A percentile compares a stretch with the other conserved stretches of the same genome.
phyloP scores from a whole-genome alignment of 208 protist species.

The Leishmania major region DNA sequence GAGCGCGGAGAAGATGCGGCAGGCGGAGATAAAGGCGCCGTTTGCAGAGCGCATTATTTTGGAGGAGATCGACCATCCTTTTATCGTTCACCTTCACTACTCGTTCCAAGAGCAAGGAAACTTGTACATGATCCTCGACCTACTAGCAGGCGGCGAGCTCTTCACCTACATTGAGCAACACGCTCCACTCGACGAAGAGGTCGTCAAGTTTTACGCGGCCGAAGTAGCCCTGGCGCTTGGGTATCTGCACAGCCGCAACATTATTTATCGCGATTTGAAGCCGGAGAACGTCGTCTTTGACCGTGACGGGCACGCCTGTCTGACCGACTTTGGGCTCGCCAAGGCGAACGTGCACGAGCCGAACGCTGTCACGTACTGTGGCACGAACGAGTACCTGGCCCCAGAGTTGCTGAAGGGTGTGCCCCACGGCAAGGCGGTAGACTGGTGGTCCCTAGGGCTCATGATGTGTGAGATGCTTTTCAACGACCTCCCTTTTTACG shows the following conservation, averaged over 20 bases:
- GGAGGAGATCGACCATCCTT: conserved; percentile 92
- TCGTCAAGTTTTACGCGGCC: conserved; percentile 92
- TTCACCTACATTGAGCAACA: conserved; percentile 82
- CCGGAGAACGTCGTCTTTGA: conserved; percentile 92
- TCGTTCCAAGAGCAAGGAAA: conserved; percentile 94
- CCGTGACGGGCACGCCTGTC: conserved; percentile 80
- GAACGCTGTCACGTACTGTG: conserved; percentile 87
- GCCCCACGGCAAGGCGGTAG: conserved; percentile 94
- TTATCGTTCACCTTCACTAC: conserved; percentile 95
- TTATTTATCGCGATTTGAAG: conserved; percentile 95
- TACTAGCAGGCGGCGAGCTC: conserved; percentile 91
- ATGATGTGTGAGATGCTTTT: conserved; percentile 97
- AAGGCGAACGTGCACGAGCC: conserved; percentile 72
- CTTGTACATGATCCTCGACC: conserved; percentile 94
- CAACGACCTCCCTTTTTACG: conserved; percentile 94
- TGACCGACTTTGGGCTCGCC: conserved; percentile 92
- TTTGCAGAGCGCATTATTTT: conserved; percentile 91
- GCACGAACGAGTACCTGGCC: conserved; percentile 91
- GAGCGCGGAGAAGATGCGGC: conserved; percentile 72
- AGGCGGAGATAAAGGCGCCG: conserved; percentile 33
- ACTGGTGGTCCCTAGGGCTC: conserved; percentile 98
- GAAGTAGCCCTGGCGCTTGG: conserved; percentile 91
- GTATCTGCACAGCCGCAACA: conserved; percentile 91
- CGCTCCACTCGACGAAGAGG: conserved; percentile 65
- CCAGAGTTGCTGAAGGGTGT: conserved; percentile 93